Evolutionary conservation across 768 basidiomycete genomes (phyloP), one percentile per base, ranked within the genome.

Genomic region (Polyporus arcularius): DNA sequence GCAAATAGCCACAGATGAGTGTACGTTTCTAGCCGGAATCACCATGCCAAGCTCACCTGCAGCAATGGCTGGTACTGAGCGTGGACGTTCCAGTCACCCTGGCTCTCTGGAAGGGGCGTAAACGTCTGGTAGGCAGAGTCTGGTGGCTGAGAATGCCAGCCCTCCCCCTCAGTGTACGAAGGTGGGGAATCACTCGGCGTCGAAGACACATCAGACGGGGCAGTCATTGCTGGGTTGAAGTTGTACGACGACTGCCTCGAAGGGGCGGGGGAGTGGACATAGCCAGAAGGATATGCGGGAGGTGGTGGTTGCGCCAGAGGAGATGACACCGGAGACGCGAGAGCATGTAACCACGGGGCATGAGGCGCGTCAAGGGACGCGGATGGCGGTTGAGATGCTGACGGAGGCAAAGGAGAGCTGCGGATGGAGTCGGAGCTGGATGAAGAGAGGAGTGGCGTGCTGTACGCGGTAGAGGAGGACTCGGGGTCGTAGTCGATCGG

Each of bases 401-500:
- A 31, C 26, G 49, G 32, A 32, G 30, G 14, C 28, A 30, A 14
- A 15, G 49, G 32, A 3, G 32, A 35, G 49, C 49, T 50, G 49
- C 30, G 28, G 7, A 26, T 26, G 21, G 45, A 46, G 18, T 10
- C 14, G 2, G 45, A 46, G 45, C 45, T 46, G 11, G 48, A 49
- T 6, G 48, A 30, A 30, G 59, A 60, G 11, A 39, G 53, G 2
- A 54, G 39, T 9, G 54, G 48, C 1, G 54, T 42, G 11, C 48
- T 51, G 1, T 49, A 61, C n/a, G 58, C 53, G 3, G 18, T 28
- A 4, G 31, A 35, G 32, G 54, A 52, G 4, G 41, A 45, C 40
- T 61, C 54, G 18, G 53, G 53, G 21, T 52, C 53, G 9, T 53
- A 60, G 53, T 60, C 59, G 16, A 60, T 39, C 7, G 59, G 59